These are phyloP conservation scores for Favolaschia claudopus DNA, from an alignment of 768 basidiomycete species.

Conservation along the genomic window DNA sequence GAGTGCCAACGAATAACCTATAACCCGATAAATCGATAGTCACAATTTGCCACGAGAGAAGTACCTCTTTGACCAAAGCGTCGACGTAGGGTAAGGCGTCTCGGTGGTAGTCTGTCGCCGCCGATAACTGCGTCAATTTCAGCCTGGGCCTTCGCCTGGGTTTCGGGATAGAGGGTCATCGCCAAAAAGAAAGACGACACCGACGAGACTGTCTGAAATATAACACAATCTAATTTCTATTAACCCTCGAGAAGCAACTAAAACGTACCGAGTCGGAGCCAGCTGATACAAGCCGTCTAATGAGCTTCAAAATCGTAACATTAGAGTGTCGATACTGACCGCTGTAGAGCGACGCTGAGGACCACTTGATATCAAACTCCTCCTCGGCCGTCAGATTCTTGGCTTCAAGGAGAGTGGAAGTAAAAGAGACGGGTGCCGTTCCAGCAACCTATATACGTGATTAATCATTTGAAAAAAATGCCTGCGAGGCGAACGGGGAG, in stretches of 20 bases:
- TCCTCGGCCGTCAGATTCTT: constrained; percentile 59
- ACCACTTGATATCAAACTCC: constrained; percentile 72
- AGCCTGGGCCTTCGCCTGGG: constrained; percentile 63
- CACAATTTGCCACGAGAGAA: not conserved
- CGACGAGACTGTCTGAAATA: constrained; percentile 63
- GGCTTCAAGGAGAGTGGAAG: constrained; percentile 62
- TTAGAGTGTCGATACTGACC: constrained; percentile 40
- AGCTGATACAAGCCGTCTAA: constrained; percentile 39
- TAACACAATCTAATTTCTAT: constrained; percentile 13
- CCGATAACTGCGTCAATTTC: constrained; percentile 71
- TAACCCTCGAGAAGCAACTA: not conserved
- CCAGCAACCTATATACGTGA: constrained; percentile 56
- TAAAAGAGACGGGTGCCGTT: constrained; percentile 64
- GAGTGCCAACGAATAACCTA: constrained; percentile 53
- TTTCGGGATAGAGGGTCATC: constrained; percentile 63
- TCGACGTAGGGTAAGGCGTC: constrained; percentile 65
- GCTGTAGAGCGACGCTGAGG: constrained; percentile 63
- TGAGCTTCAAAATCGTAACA: not conserved
- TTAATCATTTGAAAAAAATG: constrained; percentile 2
- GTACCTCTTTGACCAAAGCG: constrained; percentile 66
- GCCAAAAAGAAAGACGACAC: constrained; percentile 70
- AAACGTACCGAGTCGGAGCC: constrained; percentile 63
- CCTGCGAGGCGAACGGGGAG: constrained; percentile 21
- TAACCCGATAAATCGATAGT: constrained; percentile 21
- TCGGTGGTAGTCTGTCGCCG: constrained; percentile 67